Conservation (phyloP, 306 rosid genomes). For the Gastrolobium villosum region DNA sequence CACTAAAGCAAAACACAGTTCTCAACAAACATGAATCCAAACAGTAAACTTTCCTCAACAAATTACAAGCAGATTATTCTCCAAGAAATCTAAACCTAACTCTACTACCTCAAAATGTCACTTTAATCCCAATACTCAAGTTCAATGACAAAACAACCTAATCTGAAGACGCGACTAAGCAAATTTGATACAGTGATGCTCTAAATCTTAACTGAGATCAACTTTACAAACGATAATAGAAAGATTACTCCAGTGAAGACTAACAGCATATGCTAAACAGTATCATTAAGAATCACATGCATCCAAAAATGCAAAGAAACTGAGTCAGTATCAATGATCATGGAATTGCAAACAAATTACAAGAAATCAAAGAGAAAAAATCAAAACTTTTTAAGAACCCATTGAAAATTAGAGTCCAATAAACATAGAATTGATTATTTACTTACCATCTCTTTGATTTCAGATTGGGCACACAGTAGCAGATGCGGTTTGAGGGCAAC, state of each 20-base stretch:
- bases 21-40: conserved; percentile 46
- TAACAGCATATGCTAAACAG: conserved; percentile 11
- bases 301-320: conserved; percentile 26
- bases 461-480: conserved; percentile 46
- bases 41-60: conserved; percentile 4
- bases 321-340: not conserved
- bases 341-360: conserved; percentile 38
- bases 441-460: conserved; percentile 62
- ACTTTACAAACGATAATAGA: not conserved
- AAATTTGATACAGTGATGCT: conserved; percentile 11
- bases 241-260: conserved; percentile 29
- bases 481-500: conserved; percentile 50
- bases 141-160: conserved; percentile 36
- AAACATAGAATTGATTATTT: not conserved
- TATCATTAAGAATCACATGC: conserved; percentile 36
- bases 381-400: conserved; percentile 12
- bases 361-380: conserved; percentile 18
- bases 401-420: conserved; percentile 19
- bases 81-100: conserved; percentile 44
- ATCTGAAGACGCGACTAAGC: conserved; percentile 31
- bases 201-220: conserved; percentile 6
- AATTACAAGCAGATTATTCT: not conserved
- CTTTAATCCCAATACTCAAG: conserved; percentile 31
- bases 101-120: not conserved
- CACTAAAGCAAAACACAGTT: conserved; percentile 15